These are phyloP conservation scores for Ogataea wickerhamii DNA, from an alignment of 805 yeast genomes.

Conservation along the genomic window DNA sequence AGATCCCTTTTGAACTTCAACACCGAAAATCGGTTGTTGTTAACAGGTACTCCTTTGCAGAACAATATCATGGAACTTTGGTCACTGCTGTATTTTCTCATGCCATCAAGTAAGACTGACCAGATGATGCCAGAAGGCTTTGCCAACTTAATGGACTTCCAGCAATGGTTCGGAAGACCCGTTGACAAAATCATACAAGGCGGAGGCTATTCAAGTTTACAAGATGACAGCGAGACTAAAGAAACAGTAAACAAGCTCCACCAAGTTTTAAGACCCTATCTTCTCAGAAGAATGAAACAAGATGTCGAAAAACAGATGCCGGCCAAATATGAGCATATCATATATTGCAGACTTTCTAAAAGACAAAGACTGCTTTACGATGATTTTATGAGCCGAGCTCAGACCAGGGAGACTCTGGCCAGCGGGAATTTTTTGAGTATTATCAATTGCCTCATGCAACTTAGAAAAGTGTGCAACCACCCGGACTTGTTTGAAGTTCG, in stretches of 20 bases:
- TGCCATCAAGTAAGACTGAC: slow-evolving; percentile 74
- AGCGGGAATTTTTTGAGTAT: slow-evolving; percentile 94
- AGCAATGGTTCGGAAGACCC: slow-evolving; percentile 98
- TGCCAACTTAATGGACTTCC: slow-evolving; percentile 93
- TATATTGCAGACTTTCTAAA: slow-evolving; percentile 87
- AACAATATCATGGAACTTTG: slow-evolving; percentile 93
- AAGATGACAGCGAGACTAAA: slow-evolving; percentile 71
- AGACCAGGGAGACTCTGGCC: slow-evolving; percentile 87
- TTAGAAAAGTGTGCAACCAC: slow-evolving; percentile 94
- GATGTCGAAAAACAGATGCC: slow-evolving; percentile 99
- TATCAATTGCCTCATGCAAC: slow-evolving; percentile 95
- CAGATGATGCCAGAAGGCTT: slow-evolving; percentile 91
- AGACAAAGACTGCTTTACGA: slow-evolving; percentile 90
- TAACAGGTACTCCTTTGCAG: slow-evolving; percentile 97
- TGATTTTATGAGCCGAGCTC: slow-evolving; percentile 96
- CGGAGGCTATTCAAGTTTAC: slow-evolving; percentile 39
- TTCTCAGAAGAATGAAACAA: slow-evolving; percentile 84
- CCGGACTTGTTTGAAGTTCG: slow-evolving; percentile 95
- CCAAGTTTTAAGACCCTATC: slow-evolving; percentile 88
- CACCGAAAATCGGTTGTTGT: slow-evolving; percentile 77
- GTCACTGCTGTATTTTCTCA: slow-evolving; percentile 90
- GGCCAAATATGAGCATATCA: slow-evolving; percentile 91
- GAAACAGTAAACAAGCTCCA: slow-evolving; percentile 86
- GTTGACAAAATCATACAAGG: slow-evolving; percentile 89
- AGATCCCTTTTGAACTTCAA: slow-evolving; percentile 91